Base-by-base conservation (phyloP, 2,329 filamentous ascomycete species). In the Aspergillaceae sp. region DNA sequence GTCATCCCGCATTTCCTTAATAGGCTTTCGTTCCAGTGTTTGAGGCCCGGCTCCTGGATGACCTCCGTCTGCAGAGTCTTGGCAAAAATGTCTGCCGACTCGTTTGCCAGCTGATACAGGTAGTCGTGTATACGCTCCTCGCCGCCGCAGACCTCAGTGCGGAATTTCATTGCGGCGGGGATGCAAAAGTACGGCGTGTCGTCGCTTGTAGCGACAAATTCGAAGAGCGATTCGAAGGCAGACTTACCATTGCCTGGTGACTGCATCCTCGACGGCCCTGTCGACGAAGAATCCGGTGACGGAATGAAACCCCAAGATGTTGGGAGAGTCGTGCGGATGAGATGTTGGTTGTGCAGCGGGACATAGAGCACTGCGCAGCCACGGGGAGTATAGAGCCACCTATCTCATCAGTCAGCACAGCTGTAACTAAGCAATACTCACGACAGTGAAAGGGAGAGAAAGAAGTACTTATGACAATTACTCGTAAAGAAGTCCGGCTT, bases 401-500 rank as follows among this genome's bases (percentile, higher is more conserved):
- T 19, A 19, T 19, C 19, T 19, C 19, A 19, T 19, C 19, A 19
- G 19, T 19, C 72, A 19, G 2, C 19, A 19, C 19, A 19, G 19
- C 19, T 19, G 19, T 2, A 19, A 19, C 19, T 19, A 19, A 19
- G 19, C 2, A 19, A 19, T 19, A 19, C 19, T 19, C 19, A 19
- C 7, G 28, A 33, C 11, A 4, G n/a, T 0, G 44, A 56, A 44
- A 19, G 19, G 19, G 19, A 19, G 19, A 19, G 19, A 61, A 69
- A 19, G 19, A 19, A 19, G 19, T 19, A 19, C 66, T 94, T 94
- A 71, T 94, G 87, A 56, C 82, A 87, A 64, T 96, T 96, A 46
- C 77, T 84, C 9, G 91, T 77, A 59, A 94, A 87, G 69, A 94
- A 96, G 65, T 96, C 90, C 0, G 88, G 83, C 51, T 89, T 78